A percentile compares a stretch with the other conserved stretches of the same genome.
These are phyloP conservation scores for Sphagnum contortum DNA, from an alignment of 225 moss, liverwort and hornwort species.

Conservation along the genomic window DNA sequence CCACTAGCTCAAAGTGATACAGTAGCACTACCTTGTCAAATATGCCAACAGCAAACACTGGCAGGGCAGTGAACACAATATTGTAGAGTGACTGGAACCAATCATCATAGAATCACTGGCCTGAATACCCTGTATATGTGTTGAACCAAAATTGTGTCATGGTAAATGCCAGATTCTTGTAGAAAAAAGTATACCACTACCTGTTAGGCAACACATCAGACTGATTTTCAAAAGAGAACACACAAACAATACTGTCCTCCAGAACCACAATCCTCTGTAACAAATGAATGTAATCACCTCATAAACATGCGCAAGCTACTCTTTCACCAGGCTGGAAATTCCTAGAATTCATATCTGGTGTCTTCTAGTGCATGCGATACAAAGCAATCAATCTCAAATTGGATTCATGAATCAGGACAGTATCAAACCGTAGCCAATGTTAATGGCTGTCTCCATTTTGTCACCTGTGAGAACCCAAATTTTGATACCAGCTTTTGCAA, in stretches of 20 bases:
- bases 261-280: too few relatives aligned
- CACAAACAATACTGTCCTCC: too few relatives aligned
- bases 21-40: conserved; percentile 16
- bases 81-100: conserved; percentile 54
- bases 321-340: too few relatives aligned
- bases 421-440: conserved; percentile 67
- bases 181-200: conserved; percentile 50
- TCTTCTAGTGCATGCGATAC: too few relatives aligned
- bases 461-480: conserved; percentile 94
- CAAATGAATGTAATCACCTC: too few relatives aligned
- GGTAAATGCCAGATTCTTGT: conserved; percentile 50
- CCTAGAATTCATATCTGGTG: too few relatives aligned
- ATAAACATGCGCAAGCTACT: too few relatives aligned
- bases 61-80: conserved; percentile 44
- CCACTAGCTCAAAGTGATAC: not conserved
- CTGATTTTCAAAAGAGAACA: too few relatives aligned
- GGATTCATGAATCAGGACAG: too few relatives aligned
- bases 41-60: conserved; percentile 41
- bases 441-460: conserved; percentile 91
- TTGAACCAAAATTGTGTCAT: conserved; percentile 52
- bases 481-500: conserved; percentile 77
- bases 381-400: too few relatives aligned
- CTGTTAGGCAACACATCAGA: conserved; percentile 4
- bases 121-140: conserved; percentile 36
- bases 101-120: conserved; percentile 43